Evolutionary conservation across 2,329 filamentous ascomycete genomes (phyloP), one percentile per base, ranked within the genome.

Genomic region (Colletotrichum euphorbiae): DNA sequence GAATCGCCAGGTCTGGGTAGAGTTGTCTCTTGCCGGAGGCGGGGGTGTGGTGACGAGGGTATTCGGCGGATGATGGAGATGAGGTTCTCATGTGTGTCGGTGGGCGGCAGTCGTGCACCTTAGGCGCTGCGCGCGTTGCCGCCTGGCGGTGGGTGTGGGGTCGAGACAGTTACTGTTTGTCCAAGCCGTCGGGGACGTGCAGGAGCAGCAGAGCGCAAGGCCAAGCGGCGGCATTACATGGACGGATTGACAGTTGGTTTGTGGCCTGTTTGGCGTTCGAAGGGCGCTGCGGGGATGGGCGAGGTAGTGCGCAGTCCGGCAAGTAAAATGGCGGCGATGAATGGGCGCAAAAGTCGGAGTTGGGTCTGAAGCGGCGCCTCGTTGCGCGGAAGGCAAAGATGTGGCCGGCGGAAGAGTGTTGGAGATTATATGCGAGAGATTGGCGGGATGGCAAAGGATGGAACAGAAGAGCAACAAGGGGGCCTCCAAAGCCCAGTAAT

Each of bases 61-160:
- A 50, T 50, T 66, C 12, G 38, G 36, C 55, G 46, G 50, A 48
- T 56, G 55, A 62, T 43, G 52, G 48, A 51, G 60, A 42, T 70
- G 60, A 69, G 65, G 69, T 68, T 70, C 69, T 70, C 69, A 70
- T 70, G 45, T 65, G 60, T 57, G 56, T 57, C 19, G 28, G 67
- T 52, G 62, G 67, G 67, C 67, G 67, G 67, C 67, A 62, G 67
- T 69, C 67, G 50, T 67, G 67, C 66, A 54, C 65, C 48, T 58
- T 66, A 40, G 67, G 67, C 67, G 67, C 67, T 69, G 67, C 56
- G 62, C 66, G 66, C 67, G 67, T 69, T 67, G 67, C 63, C 67
- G 67, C 63, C 62, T 69, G 63, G 62, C 48, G 51, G 50, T 67
- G 62, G 67, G 17, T 67, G 63, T 66, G 67, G 67, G 62, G 67